These are phyloP conservation scores for Eucalyptus coolabah DNA, from an alignment of 345 rosid species.

Conservation along the genomic window DNA sequence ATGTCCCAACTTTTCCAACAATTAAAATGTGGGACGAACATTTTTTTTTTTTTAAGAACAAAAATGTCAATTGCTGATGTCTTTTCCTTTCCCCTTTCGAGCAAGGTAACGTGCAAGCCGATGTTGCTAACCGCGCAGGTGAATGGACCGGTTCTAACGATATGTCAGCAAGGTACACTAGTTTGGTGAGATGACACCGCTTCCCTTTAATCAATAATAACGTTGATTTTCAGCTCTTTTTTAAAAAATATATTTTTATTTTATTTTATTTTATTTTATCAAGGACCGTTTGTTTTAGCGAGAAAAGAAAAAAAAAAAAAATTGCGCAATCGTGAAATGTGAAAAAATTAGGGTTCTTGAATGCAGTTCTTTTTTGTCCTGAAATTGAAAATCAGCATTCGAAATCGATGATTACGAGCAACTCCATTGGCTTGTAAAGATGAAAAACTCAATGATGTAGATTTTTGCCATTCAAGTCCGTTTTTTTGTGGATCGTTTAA, in stretches of 20 bases:
- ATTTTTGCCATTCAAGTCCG: too few relatives aligned
- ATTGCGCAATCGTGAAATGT: rapidly evolving
- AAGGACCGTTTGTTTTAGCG: too few relatives aligned
- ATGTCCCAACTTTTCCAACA: not conserved
- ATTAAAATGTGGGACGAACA: not conserved
- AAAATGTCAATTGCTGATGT: not conserved
- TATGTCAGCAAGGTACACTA: not conserved
- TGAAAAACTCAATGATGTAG: not conserved
- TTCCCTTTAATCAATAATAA: not conserved
- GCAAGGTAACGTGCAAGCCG: not conserved
- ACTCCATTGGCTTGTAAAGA: too few relatives aligned
- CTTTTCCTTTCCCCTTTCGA: too few relatives aligned
- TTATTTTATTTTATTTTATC: too few relatives aligned
- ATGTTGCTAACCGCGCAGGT: not conserved
- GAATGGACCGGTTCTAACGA: not conserved
- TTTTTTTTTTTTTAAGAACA: not conserved
- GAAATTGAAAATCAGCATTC: not conserved
- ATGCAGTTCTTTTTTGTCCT: not conserved
- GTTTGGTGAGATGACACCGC: not conserved
- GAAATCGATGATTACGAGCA: not conserved
- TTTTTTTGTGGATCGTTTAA: too few relatives aligned
- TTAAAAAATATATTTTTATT: too few relatives aligned
- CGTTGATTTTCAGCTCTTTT: too few relatives aligned
- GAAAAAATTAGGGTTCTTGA: not conserved
- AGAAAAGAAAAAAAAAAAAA: too few relatives aligned